Conservation (phyloP, 495 filamentous ascomycete genomes). For the Melanomma pulvis-pyrius region DNA sequence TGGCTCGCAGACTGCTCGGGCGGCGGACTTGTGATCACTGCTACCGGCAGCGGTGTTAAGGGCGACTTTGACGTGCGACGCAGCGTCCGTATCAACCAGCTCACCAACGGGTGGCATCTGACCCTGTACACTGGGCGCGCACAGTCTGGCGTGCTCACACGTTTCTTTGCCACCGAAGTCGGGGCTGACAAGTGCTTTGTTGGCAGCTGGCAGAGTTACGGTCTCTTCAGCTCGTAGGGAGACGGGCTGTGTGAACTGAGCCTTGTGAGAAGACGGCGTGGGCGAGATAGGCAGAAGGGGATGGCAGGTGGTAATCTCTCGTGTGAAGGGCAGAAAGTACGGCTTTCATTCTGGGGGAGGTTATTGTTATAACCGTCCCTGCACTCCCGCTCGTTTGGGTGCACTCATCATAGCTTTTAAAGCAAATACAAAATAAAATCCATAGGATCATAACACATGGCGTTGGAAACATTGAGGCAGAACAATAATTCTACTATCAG, state of each 20-base stretch:
- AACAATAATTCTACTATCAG: background rate
- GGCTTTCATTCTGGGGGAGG: background rate
- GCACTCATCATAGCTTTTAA: background rate
- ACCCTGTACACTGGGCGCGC: background rate
- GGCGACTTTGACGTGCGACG: background rate
- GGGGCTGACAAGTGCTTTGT: background rate
- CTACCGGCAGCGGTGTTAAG: background rate
- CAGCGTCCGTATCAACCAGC: slow-evolving; percentile 4
- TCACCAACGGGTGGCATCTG: slow-evolving; percentile 12
- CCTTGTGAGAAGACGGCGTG: background rate
- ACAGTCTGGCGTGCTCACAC: slow-evolving; percentile 7
- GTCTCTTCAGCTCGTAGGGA: slow-evolving; percentile 6
- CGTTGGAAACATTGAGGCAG: background rate
- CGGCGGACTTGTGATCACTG: background rate
- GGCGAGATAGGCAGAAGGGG: background rate
- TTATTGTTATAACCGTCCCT: background rate
- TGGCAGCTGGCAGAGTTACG: slow-evolving; percentile 7
- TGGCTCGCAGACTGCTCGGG: slow-evolving; percentile 4
- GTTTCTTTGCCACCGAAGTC: background rate
- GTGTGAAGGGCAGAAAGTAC: background rate
- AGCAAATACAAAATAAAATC: background rate
- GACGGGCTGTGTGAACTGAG: background rate
- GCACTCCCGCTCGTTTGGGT: background rate
- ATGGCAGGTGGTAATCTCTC: background rate
- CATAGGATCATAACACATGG: background rate